These are phyloP conservation scores for Ambispora gerdemannii DNA, from an alignment of 192 early-diverging fungal genomes.

Conservation along the genomic window DNA sequence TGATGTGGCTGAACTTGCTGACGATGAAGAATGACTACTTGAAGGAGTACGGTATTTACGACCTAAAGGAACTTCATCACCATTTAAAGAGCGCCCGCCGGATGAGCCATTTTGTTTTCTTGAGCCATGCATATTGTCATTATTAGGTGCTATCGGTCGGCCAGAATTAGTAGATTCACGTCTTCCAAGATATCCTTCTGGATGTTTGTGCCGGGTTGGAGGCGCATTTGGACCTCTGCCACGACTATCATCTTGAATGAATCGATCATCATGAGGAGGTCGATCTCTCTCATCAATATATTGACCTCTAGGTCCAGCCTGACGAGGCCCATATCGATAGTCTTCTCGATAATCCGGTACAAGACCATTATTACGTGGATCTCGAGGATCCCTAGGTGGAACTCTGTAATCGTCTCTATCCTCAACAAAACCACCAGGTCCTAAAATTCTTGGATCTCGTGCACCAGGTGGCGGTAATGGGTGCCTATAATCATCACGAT, in stretches of 20 bases:
- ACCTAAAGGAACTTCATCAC: constrained; percentile 18
- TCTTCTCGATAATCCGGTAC: not conserved
- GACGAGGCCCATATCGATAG: constrained; percentile 1
- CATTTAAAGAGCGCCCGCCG: not conserved
- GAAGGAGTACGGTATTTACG: not conserved
- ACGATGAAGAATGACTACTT: not conserved
- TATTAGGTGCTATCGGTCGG: not conserved
- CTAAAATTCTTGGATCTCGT: not conserved
- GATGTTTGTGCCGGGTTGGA: not conserved
- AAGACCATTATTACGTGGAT: not conserved
- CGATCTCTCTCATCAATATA: constrained; percentile 3
- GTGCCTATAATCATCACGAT: constrained; percentile 10
- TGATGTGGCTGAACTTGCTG: not conserved
- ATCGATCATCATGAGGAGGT: not conserved
- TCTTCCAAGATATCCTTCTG: not conserved
- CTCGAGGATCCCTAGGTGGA: not conserved
- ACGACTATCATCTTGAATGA: constrained; percentile 5
- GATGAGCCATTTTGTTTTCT: not conserved
- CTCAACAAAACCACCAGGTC: not conserved
- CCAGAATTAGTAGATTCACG: not conserved
- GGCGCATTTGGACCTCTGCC: not conserved
- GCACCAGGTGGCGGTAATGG: not conserved
- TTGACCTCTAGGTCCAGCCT: not conserved
- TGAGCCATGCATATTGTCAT: not conserved
- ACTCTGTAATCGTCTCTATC: too few relatives aligned